Evolutionary conservation across 176 grass and related monocot species (phyloP).

Genomic region (Oryza meridionalis): DNA sequence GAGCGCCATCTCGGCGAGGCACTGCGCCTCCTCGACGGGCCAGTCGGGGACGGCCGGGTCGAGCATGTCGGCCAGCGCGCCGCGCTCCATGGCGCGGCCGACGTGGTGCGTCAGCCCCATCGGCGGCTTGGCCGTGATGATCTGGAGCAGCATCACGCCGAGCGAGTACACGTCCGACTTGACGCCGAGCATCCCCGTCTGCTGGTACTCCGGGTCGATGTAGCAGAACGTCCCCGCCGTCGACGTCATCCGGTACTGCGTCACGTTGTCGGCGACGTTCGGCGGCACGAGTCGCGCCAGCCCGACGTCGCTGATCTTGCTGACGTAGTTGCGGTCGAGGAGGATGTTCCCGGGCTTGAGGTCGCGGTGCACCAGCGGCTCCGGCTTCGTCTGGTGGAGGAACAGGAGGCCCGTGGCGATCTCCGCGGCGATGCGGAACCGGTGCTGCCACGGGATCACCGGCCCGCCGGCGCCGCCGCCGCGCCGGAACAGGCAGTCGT

Average conservation of each 20-base stretch:
- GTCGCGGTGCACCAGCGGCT: conserved; percentile 93
- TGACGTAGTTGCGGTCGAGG: conserved; percentile 82
- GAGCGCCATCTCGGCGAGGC: conserved; percentile 58
- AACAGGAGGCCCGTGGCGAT: conserved; percentile 81
- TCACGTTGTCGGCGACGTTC: conserved; percentile 58
- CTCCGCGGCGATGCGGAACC: conserved; percentile 87
- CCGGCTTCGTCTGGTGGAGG: conserved; percentile 89
- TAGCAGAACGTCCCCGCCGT: conserved; percentile 80
- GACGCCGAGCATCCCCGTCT: conserved; percentile 75
- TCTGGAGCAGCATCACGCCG: conserved; percentile 74
- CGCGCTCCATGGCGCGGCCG: conserved; percentile 49
- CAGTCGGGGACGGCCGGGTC: conserved; percentile 60
- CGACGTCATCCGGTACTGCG: conserved; percentile 81
- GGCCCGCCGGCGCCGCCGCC: conserved; percentile 41
- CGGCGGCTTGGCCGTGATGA: conserved; percentile 67
- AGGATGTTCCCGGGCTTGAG: conserved; percentile 94
- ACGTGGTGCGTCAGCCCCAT: conserved; percentile 77
- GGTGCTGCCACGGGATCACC: conserved; percentile 77
- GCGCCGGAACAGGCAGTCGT: conserved; percentile 83
- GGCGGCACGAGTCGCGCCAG: conserved; percentile 83
- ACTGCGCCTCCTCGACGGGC: conserved; percentile 73
- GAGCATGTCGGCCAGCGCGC: conserved; percentile 53
- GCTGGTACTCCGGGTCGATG: conserved; percentile 94
- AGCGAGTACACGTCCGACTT: conserved; percentile 83
- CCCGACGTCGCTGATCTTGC: conserved; percentile 97